phyloP scores from a whole-genome alignment of 1,284 basidiomycete genomes.

The Fomitopsis palustris region DNA sequence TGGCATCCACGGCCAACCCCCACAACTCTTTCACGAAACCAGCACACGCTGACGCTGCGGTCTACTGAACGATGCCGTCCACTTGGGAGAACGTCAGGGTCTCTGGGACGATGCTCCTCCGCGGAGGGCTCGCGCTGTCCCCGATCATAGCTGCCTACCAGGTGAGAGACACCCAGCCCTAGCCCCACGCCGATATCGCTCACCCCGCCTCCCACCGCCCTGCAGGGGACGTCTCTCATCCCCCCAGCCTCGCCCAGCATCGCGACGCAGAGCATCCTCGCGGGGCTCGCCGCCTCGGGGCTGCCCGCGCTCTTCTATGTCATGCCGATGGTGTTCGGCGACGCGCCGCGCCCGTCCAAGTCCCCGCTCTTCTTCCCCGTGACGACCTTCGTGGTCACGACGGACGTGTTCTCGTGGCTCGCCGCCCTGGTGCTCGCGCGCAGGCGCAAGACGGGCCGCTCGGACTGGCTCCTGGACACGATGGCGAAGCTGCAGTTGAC shows the following conservation, averaged over 20 bases:
- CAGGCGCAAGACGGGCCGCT: not conserved
- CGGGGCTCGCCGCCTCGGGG: not conserved
- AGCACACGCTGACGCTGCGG: too few relatives aligned
- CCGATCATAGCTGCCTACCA: not conserved
- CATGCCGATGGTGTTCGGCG: not conserved
- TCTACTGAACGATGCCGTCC: not conserved
- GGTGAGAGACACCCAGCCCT: not conserved
- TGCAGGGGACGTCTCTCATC: not conserved
- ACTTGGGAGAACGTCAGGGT: not conserved
- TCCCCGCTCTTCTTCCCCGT: not conserved
- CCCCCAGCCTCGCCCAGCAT: not conserved
- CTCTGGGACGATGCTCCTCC: not conserved
- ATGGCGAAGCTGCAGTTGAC: slow-evolving; percentile 1
- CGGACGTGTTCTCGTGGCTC: not conserved
- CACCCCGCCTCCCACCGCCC: too few relatives aligned
- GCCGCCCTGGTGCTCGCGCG: not conserved
- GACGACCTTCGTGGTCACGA: not conserved
- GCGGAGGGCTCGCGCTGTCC: slow-evolving; percentile 1
- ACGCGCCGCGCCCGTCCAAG: not conserved
- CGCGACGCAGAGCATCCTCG: not conserved
- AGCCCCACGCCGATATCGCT: not conserved
- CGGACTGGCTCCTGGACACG: not conserved
- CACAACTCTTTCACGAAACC: too few relatives aligned
- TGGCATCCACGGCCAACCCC: too few relatives aligned
- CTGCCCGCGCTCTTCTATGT: not conserved